Evolutionary conservation across 768 basidiomycete genomes (phyloP), one percentile per base, ranked within the genome.

Genomic region (Lactarius evosmus): DNA sequence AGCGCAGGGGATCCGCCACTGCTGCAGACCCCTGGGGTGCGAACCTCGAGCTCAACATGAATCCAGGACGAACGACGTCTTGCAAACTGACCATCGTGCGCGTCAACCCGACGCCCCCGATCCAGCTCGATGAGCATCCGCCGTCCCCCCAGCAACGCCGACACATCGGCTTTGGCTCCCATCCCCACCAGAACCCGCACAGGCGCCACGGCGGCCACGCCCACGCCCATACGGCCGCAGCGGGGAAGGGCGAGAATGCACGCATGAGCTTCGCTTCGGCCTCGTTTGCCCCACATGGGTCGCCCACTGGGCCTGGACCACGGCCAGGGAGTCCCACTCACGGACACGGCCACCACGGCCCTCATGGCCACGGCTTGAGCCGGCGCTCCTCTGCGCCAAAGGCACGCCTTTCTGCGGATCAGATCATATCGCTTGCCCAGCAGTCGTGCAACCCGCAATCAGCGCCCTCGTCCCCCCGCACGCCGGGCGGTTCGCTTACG

Each of bases 31-130:
- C 91, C 0, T 86, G 79, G 69, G 88, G 82, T 49, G 73, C 77
- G 8, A 83, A 89, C 69, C 74, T 81, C 22, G 71, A 76, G 12
- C 68, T 85, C 44, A 86, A 85, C 68, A 71, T 79, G 61, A 80
- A 83, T 71, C 81, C 82, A 2, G 76, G 77, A 61, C 78, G 85
- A 64, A 78, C 82, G 2, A 81, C 85, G 0, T 85, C 83, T 29
- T 85, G 83, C 73, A 84, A 78, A 4, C 78, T 92, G 44, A 91
- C 89, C 56, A 92, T 93, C 75, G 86, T 91, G 29, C 86, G 87
- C 60, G 85, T 91, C 57, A 63, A 56, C 44, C 74, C 73, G 71
- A 66, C 70, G 64, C 33, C 72, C 69, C 40, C 71, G 70, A 25
- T 69, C 73, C 54, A 71, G 72, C 66, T 71, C 77, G 59, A 70